Evolutionary conservation across 225 moss, liverwort and hornwort species (phyloP).

Genomic region (Marchantia polymorpha): DNA sequence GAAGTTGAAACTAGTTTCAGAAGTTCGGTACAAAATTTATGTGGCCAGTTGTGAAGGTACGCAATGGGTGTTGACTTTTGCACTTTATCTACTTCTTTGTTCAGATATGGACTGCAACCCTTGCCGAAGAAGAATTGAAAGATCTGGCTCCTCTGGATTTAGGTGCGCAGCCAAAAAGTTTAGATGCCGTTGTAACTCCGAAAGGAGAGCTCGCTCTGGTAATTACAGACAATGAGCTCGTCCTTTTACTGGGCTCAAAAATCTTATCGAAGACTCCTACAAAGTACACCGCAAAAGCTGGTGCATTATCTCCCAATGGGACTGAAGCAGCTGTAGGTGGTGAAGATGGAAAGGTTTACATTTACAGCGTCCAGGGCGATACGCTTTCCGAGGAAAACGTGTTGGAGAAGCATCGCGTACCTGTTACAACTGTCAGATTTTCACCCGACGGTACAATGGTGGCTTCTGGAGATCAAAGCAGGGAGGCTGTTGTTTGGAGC

Average conservation of each 20-base stretch:
- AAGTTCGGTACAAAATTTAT: background rate
- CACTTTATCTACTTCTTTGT: background rate
- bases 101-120: slow-evolving; percentile 41
- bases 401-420: slow-evolving; percentile 81
- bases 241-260: slow-evolving; percentile 57
- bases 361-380: slow-evolving; percentile 64
- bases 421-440: slow-evolving; percentile 61
- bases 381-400: slow-evolving; percentile 47
- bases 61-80: background rate
- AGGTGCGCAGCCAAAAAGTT: slow-evolving; percentile 51
- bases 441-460: slow-evolving; percentile 83
- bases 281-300: slow-evolving; percentile 54
- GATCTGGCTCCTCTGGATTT: slow-evolving; percentile 32
- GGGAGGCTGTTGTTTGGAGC: slow-evolving; percentile 93
- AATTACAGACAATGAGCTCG: slow-evolving; percentile 56
- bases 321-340: slow-evolving; percentile 67
- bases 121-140: slow-evolving; percentile 29
- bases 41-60: background rate
- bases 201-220: slow-evolving; percentile 57
- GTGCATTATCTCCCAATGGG: slow-evolving; percentile 74
- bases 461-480: slow-evolving; percentile 77
- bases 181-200: slow-evolving; percentile 54
- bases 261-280: slow-evolving; percentile 52
- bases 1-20: background rate
- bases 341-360: slow-evolving; percentile 60